Evolutionary conservation across 768 basidiomycete species (phyloP), one percentile per base, ranked within the genome.

Genomic region (Pulveroboletus frians): DNA sequence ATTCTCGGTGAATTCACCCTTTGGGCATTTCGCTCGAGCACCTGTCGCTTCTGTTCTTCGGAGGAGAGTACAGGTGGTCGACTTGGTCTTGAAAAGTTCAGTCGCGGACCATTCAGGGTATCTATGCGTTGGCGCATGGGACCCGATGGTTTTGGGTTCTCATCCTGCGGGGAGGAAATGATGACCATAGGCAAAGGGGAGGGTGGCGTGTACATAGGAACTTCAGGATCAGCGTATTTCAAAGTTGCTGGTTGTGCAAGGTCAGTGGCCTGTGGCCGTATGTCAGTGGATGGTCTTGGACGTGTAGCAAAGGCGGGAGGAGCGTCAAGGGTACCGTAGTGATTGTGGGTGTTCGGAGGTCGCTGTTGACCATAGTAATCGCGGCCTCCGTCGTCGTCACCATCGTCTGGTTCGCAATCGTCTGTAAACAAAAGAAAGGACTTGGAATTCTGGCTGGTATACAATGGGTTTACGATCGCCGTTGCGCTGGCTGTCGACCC

Each of bases 11-110:
- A 68, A 30, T 62, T 65, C 13, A 60, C 46, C 47, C 73, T 68
- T 45, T 62, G 71, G 29, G 76, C 69, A 65, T 86, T 85, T 39
- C 87, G 75, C 64, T 83, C 78, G 43, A 88, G 68, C 14, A 76
- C 76, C 39, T 64, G 65, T 29, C 68, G 69, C 50, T 78, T 75
- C 49, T 66, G 57, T 26, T 69, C 69, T 38, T 70, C 66, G 26
- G 73, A 68, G 10, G 65, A 67, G 20, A 66, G 57, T 54, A 72
- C 71, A 0, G 65, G 66, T 15, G 76, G 74, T 18, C 78, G 76
- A 46, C 77, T 74, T 39, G 84, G 83, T 42, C 83, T 71, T 20
- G 86, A 86, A 58, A 82, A 86, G 60, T 85, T 87, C 27, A 75
- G 62, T 13, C 71, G 71, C 5, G 73, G 48, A 30, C 53, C 46